Evolutionary conservation across 176 grass and related monocot species (phyloP).

Genomic region (Cenchrus americanus): DNA sequence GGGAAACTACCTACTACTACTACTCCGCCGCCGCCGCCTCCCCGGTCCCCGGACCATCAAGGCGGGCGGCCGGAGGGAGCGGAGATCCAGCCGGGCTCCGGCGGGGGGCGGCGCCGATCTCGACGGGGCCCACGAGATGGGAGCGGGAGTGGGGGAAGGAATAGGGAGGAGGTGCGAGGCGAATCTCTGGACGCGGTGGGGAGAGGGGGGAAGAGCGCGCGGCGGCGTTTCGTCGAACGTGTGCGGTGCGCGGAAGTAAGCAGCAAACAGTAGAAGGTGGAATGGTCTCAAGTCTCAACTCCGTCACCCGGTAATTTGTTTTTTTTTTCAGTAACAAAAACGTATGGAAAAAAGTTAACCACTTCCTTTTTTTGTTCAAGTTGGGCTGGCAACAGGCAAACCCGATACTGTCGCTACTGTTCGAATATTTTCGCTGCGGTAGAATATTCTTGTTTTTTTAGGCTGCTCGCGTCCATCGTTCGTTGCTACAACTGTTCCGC

Average conservation of each 20-base stretch:
- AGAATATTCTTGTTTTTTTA: not conserved
- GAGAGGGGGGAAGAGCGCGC: not conserved
- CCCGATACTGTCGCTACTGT: not conserved
- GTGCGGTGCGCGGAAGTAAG: constrained; percentile 6
- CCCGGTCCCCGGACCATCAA: constrained; percentile 45
- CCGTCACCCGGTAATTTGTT: not conserved
- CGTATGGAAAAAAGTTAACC: not conserved
- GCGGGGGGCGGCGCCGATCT: constrained; percentile 36
- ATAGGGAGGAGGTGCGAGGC: constrained; percentile 33
- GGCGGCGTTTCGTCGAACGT: constrained; percentile 57
- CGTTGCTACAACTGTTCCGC: not conserved
- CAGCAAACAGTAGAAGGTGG: not conserved
- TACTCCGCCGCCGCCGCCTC: constrained; percentile 4
- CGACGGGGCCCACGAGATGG: constrained; percentile 19
- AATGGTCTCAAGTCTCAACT: not conserved
- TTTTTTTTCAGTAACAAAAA: too few relatives aligned
- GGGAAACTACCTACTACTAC: not conserved
- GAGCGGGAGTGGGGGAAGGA: not conserved
- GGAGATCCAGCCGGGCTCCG: constrained; percentile 38
- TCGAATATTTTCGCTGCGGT: not conserved
- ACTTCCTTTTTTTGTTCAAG: not conserved
- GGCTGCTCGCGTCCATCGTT: not conserved
- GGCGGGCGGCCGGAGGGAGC: not conserved
- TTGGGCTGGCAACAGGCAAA: not conserved
- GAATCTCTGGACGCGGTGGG: constrained; percentile 40